Conservation (phyloP, 23 red algal species). For the Pyropia haitanensis region DNA sequence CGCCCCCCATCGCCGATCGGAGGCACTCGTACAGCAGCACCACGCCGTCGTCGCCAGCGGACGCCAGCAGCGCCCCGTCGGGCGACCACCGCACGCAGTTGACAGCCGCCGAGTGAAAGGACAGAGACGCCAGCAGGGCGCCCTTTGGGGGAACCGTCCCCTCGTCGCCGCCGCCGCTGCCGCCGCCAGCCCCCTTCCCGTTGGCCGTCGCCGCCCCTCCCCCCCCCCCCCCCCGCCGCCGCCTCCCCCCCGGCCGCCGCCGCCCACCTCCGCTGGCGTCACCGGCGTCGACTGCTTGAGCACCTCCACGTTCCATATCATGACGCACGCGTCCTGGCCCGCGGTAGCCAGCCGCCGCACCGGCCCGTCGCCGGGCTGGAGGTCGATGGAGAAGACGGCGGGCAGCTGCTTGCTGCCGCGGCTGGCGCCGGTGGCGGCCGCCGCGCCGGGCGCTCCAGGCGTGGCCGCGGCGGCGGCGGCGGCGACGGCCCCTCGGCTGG, state of each 20-base stretch:
- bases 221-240: not conserved
- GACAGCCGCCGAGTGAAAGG: constrained; percentile 54
- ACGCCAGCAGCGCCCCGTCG: constrained; percentile 59
- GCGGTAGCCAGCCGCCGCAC: constrained; percentile 71
- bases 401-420: not conserved
- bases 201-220: not conserved
- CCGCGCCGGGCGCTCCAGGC: not conserved
- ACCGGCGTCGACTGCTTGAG: constrained; percentile 18
- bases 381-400: constrained; percentile 61
- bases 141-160: constrained; percentile 25
- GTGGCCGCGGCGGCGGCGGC: not conserved
- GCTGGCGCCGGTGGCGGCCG: not conserved
- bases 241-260: not conserved
- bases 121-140: constrained; percentile 59
- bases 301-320: constrained; percentile 69
- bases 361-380: constrained; percentile 25
- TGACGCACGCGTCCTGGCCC: constrained; percentile 83
- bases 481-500: constrained; percentile 1
- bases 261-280: constrained; percentile 3
- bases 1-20: not conserved
- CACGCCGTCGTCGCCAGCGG: constrained; percentile 82
- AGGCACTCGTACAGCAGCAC: constrained; percentile 52
- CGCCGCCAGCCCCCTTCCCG: constrained; percentile 5
- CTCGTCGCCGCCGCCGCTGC: constrained; percentile 5
- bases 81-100: constrained; percentile 90